phyloP scores from a whole-genome alignment of 2,329 filamentous ascomycete species.

The Claviceps pazoutovae region DNA sequence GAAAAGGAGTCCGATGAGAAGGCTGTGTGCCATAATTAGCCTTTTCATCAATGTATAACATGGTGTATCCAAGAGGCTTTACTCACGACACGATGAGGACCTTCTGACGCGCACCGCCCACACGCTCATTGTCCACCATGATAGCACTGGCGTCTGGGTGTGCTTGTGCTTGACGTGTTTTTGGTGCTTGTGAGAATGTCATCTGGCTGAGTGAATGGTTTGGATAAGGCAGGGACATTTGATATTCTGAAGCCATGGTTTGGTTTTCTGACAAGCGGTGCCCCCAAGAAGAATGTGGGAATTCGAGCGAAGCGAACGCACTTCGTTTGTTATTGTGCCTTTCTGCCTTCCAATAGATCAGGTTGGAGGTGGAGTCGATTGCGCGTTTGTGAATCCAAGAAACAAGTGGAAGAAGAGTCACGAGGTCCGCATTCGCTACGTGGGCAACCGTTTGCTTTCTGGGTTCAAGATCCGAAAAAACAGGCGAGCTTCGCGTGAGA shows the following conservation, averaged over 20 bases:
- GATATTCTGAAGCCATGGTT: conserved; percentile 15
- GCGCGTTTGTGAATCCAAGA: conserved; percentile 2
- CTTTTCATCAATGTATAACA: background rate
- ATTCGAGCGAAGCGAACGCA: background rate
- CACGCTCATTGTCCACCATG: background rate
- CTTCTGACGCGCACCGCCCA: conserved; percentile 12
- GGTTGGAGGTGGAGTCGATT: background rate
- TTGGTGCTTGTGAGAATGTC: conserved; percentile 8
- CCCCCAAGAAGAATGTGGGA: background rate
- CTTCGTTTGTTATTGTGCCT: background rate
- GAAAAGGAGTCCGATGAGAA: conserved; percentile 39
- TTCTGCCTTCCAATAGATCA: background rate
- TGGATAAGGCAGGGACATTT: conserved; percentile 20
- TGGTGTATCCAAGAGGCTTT: background rate
- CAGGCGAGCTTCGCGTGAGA: conserved; percentile 3
- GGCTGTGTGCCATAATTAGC: conserved; percentile 16
- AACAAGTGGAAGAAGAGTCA: background rate
- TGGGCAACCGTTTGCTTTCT: background rate
- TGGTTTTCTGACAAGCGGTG: background rate
- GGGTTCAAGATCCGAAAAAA: background rate
- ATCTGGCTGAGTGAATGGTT: conserved; percentile 20
- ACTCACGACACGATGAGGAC: conserved; percentile 23
- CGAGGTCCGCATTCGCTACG: background rate
- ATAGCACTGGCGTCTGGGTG: background rate
- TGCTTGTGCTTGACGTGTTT: background rate